Percentiles rank a stretch among this genome's conserved stretches.
phyloP scores from a whole-genome alignment of 2,329 filamentous ascomycete genomes.

The Fusarium sp. region DNA sequence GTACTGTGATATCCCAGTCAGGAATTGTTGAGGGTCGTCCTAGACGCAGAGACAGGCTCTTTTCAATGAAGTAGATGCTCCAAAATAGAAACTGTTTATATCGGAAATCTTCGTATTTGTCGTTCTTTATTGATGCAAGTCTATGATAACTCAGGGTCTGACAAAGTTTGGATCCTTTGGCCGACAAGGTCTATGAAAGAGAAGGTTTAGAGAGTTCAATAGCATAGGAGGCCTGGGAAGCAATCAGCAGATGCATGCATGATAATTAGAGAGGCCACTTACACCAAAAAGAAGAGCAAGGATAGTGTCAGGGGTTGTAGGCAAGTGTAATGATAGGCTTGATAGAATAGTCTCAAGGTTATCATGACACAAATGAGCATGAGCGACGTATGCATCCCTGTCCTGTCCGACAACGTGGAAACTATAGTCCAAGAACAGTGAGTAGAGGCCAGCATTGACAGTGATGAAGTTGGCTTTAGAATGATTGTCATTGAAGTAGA shows the following conservation, averaged over 20 bases:
- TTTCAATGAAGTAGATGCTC: constrained; percentile 68
- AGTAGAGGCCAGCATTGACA: too few relatives aligned
- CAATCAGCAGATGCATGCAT: constrained; percentile 13
- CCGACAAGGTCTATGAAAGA: constrained; percentile 48
- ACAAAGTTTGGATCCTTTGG: constrained; percentile 51
- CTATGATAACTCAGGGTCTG: constrained; percentile 51
- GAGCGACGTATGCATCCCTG: too few relatives aligned
- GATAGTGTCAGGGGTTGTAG: constrained; percentile 47
- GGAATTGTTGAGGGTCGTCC: constrained; percentile 66
- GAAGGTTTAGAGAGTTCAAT: constrained; percentile 53
- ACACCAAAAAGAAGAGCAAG: constrained; percentile 45
- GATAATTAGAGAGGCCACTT: background rate
- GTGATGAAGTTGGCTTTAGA: too few relatives aligned
- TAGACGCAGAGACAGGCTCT: constrained; percentile 66
- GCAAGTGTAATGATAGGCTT: constrained; percentile 51
- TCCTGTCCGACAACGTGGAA: too few relatives aligned
- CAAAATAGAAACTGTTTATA: constrained; percentile 63
- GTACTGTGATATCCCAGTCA: constrained; percentile 68
- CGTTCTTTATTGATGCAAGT: constrained; percentile 43
- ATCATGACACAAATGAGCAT: too few relatives aligned
- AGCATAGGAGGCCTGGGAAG: constrained; percentile 49
- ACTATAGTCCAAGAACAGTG: too few relatives aligned
- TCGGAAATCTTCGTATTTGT: constrained; percentile 24
- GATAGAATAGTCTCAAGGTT: constrained; percentile 52
- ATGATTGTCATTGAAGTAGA: too few relatives aligned